phyloP scores from a whole-genome alignment of 2,329 filamentous ascomycete species.

The Xylariomycetidae sp. region DNA sequence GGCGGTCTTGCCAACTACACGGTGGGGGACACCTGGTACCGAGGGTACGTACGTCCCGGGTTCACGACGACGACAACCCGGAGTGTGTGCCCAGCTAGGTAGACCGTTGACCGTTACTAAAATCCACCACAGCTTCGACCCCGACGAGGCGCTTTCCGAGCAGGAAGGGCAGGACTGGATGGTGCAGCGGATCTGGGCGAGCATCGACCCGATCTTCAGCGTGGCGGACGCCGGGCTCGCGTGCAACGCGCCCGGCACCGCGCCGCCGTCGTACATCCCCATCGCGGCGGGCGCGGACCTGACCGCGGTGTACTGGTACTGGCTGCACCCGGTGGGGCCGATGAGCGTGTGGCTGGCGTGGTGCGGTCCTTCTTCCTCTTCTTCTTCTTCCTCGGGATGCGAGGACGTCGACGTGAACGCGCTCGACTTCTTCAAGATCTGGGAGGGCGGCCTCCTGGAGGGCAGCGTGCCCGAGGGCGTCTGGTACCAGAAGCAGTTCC shows the following conservation, averaged over 20 bases:
- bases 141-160: conserved; percentile 21
- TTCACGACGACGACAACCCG: too few relatives aligned
- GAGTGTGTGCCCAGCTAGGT: too few relatives aligned
- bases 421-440: conserved; percentile 34
- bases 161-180: conserved; percentile 33
- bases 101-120: too few relatives aligned
- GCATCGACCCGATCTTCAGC: conserved; percentile 32
- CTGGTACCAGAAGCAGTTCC: conserved; percentile 34
- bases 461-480: conserved; percentile 28
- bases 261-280: conserved; percentile 31
- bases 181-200: conserved; percentile 31
- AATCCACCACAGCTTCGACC: conserved; percentile 26
- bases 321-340: conserved; percentile 35
- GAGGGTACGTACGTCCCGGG: conserved; percentile 24
- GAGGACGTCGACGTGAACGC: conserved; percentile 24
- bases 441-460: conserved; percentile 30
- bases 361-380: conserved; percentile 26
- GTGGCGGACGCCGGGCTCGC: conserved; percentile 27
- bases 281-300: conserved; percentile 30
- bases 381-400: too few relatives aligned
- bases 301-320: conserved; percentile 35
- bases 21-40: conserved; percentile 34
- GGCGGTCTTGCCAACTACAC: conserved; percentile 35
- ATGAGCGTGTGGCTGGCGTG: conserved; percentile 33
- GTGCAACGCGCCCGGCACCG: conserved; percentile 31